Conservation (phyloP, 2,329 filamentous ascomycete genomes). For the Fusarium sp. region DNA sequence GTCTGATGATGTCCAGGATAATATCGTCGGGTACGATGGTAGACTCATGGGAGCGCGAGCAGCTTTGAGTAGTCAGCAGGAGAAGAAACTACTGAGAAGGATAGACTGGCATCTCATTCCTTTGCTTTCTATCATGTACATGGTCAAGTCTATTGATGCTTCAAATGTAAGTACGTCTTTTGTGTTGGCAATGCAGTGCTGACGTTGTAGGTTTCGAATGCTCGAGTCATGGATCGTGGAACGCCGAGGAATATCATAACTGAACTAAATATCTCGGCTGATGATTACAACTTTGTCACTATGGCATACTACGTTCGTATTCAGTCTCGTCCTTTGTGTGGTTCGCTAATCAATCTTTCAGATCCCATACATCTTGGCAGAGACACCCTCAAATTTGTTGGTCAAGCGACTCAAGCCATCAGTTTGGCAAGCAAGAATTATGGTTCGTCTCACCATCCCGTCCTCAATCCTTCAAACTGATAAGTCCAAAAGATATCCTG, state of each 20-base stretch:
- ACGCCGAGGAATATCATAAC: neutral
- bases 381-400: fast-evolving
- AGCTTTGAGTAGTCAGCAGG: neutral
- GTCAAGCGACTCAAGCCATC: neutral
- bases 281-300: neutral
- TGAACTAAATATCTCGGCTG: neutral
- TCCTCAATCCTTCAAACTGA: neutral
- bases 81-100: neutral
- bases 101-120: neutral
- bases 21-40: fast-evolving
- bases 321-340: fast-evolving
- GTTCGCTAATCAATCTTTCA: neutral
- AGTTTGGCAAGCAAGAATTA: neutral
- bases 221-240: neutral
- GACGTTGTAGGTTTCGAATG: neutral
- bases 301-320: neutral
- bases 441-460: fast-evolving
- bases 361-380: neutral
- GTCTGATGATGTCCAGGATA: fast-evolving
- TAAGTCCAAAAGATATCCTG: neutral
- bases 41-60: neutral
- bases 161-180: fast-evolving
- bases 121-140: neutral
- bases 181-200: fast-evolving
- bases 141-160: neutral